Evolutionary conservation across 2,329 filamentous ascomycete genomes (phyloP).

Genomic region (Ceratocystis alfenasii): DNA sequence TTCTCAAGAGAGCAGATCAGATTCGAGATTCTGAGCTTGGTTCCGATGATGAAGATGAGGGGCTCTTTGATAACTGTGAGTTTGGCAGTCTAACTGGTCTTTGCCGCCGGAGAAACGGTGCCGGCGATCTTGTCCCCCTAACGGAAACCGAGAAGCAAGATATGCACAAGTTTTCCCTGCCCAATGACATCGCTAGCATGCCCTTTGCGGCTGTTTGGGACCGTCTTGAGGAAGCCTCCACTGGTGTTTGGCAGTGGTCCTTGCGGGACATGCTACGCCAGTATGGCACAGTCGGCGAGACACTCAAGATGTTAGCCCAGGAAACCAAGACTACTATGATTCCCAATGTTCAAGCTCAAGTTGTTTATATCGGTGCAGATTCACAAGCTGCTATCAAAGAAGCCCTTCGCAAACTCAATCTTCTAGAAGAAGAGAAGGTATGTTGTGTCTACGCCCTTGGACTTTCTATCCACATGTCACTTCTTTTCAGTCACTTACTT

Average conservation of each 20-base stretch:
- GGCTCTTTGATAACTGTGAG: background rate
- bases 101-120: background rate
- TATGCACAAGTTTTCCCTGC: background rate
- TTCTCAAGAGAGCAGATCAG: background rate
- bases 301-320: background rate
- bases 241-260: constrained; percentile 1
- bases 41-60: background rate
- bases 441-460: background rate
- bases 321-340: constrained; percentile 3
- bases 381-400: background rate
- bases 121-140: background rate
- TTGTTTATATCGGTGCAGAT: constrained; percentile 10
- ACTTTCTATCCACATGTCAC: background rate
- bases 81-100: background rate
- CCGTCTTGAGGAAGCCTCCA: background rate
- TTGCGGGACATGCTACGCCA: constrained; percentile 12
- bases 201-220: constrained; percentile 14
- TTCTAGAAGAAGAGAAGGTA: constrained; percentile 8
- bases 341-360: background rate
- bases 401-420: background rate
- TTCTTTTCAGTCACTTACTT: no score
- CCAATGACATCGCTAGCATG: background rate
- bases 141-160: background rate
- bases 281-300: constrained; percentile 14
- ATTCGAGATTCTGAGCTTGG: background rate